A percentile compares a stretch with the other conserved stretches of the same genome.
Evolutionary conservation across 352 stramenopile genomes (phyloP).

Genomic region (Phytophthora multivora): DNA sequence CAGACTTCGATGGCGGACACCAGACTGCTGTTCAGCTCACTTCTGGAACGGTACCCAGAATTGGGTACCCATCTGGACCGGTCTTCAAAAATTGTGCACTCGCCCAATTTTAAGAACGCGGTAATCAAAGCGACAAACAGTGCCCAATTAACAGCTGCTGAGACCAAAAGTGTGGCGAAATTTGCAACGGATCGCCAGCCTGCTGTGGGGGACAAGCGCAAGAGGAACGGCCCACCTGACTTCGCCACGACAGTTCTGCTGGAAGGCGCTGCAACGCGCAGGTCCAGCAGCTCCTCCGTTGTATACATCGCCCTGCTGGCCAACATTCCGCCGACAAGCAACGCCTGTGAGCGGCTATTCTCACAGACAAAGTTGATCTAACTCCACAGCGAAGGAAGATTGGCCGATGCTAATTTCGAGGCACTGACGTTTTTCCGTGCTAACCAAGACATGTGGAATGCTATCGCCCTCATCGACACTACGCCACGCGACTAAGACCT

Average conservation of each 20-base stretch:
- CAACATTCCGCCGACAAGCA: constrained; percentile 13
- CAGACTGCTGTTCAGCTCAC: background rate
- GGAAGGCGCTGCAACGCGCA: background rate
- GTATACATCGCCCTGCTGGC: constrained; percentile 1
- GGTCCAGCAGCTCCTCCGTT: background rate
- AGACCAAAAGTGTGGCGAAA: no score
- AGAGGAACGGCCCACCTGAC: no score
- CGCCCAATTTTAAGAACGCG: background rate
- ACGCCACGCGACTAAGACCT: background rate
- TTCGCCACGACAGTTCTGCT: no score
- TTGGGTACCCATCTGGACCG: background rate
- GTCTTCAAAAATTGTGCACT: background rate
- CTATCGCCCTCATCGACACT: background rate
- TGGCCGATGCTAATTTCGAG: constrained; percentile 10
- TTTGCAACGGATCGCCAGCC: no score
- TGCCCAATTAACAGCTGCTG: no score
- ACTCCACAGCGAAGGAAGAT: background rate
- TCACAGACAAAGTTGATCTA: constrained; percentile 4
- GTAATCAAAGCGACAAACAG: background rate
- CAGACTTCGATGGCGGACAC: background rate
- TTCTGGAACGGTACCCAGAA: background rate
- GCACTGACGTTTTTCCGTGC: constrained; percentile 8
- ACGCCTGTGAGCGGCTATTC: constrained; percentile 3
- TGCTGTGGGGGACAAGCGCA: no score
- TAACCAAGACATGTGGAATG: constrained; percentile 4